Evolutionary conservation across 495 filamentous ascomycete genomes (phyloP), one percentile per base, ranked within the genome.

Genomic region (Astrothelium macrocarpum): DNA sequence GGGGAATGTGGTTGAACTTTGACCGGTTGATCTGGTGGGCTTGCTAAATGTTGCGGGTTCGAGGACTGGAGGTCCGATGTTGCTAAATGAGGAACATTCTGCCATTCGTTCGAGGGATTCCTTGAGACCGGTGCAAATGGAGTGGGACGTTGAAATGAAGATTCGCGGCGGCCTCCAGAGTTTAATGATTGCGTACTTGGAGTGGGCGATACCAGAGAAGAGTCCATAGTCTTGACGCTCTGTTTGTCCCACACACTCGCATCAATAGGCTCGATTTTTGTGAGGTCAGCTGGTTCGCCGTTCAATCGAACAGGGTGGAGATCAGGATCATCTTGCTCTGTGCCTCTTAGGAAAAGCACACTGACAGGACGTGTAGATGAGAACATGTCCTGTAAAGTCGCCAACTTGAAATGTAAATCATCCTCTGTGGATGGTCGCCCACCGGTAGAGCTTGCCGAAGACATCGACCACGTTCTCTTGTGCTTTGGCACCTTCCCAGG

Each of bases 401-500:
- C 82, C 20, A 97, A 79, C 73, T 95, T 96, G 64, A 83, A 78
- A 64, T 95, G 89, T 7, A 97, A 77, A 71, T 97, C 95, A 66
- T 97, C 95, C 71, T 96, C 94, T 20, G 87, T 75, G 1, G 88
- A 82, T 45, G 85, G 77, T 2, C 78, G 76, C 26, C 79, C 83
- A 7, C 77, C 80, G 23, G 78, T 81, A 16, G 86, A 91, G 67
- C 89, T 88, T 59, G 89, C 82, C 3, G 92, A 96, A n/a, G 90
- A 89, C 80, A 94, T 88, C 25, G 94, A 97, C 91, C 92, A 97
- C 2, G 91, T 94, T 32, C 95, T 81, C 73, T 95, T 95, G 74
- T 96, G 91, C 70, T 95, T 96, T 5, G 82, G 81, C 9, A 87
- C 82, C 72, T 96, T 97, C 11, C 86, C 84, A 34, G 88, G 87